phyloP scores from a whole-genome alignment of 73 alveolate species.

The Paramecium primaurelia region DNA sequence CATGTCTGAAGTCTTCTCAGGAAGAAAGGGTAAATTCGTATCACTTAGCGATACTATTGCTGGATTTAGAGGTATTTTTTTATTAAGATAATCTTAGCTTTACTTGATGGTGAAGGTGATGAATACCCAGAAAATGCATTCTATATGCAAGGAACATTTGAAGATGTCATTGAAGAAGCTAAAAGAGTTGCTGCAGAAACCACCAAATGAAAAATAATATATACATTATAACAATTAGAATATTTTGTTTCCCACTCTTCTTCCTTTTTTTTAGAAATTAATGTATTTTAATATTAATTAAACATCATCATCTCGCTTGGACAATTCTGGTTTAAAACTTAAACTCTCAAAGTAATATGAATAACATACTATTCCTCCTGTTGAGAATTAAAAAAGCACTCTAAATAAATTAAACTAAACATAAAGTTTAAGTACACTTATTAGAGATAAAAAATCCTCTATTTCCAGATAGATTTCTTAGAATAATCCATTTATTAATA shows the following conservation, averaged over 20 bases:
- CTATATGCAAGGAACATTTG: conserved; percentile 94
- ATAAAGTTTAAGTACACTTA: neutral
- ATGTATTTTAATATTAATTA: neutral
- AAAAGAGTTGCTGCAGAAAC: conserved; percentile 77
- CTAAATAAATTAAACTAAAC: neutral
- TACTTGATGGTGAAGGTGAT: conserved; percentile 88
- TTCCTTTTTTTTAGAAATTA: neutral
- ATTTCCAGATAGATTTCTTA: neutral
- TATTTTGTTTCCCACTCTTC: neutral
- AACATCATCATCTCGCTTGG: neutral
- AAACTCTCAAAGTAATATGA: neutral
- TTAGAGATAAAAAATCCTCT: neutral
- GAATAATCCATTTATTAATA: neutral
- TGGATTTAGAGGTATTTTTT: conserved; percentile 70
- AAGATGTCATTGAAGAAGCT: conserved; percentile 84
- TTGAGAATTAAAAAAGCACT: neutral
- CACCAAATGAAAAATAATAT: conserved; percentile 53
- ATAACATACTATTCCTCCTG: neutral
- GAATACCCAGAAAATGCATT: conserved; percentile 92
- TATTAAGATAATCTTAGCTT: neutral
- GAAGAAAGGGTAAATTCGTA: conserved; percentile 91
- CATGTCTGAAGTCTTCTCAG: conserved; percentile 94
- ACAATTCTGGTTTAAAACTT: neutral
- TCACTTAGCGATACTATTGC: conserved; percentile 83
- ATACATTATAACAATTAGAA: neutral